Evolutionary conservation across 768 basidiomycete genomes (phyloP).

Genomic region (Trametopsis cervina): DNA sequence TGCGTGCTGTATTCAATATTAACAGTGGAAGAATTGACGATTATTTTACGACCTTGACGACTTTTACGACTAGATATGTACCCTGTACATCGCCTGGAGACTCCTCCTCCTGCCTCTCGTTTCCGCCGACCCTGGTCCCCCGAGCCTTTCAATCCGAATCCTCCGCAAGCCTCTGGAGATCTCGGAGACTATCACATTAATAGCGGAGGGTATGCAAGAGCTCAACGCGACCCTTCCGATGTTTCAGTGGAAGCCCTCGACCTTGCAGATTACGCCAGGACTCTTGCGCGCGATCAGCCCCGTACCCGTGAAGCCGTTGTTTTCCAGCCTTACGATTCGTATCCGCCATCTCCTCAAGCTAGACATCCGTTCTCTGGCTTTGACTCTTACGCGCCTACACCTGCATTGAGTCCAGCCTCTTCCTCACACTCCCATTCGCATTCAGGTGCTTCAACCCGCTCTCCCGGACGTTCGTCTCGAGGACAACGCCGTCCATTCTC

Average conservation of each 20-base stretch:
- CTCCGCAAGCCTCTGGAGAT: constrained; percentile 17
- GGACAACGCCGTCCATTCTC: constrained; percentile 38
- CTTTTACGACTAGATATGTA: constrained; percentile 28
- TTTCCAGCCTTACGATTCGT: constrained; percentile 22
- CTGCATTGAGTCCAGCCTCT: constrained; percentile 20
- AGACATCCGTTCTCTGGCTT: constrained; percentile 23
- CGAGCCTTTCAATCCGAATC: constrained; percentile 42
- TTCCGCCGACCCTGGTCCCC: constrained; percentile 65
- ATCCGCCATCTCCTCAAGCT: constrained; percentile 26
- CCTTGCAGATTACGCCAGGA: constrained; percentile 61
- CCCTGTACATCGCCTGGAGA: constrained; percentile 37
- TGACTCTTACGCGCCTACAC: constrained; percentile 21
- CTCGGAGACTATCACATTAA: constrained; percentile 8
- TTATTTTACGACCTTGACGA: constrained; percentile 8
- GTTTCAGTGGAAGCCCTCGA: constrained; percentile 66
- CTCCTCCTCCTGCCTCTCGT: constrained; percentile 43
- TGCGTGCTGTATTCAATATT: constrained; percentile 2
- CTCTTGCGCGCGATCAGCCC: constrained; percentile 31
- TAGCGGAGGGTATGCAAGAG: constrained; percentile 16
- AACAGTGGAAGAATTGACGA: constrained; percentile 1
- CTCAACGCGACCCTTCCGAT: constrained; percentile 46
- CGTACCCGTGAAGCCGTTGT: constrained; percentile 13
- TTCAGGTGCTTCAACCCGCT: constrained; percentile 14
- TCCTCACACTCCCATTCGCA: constrained; percentile 17
- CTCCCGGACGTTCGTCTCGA: constrained; percentile 19